A percentile compares a stretch with the other conserved stretches of the same genome.
Evolutionary conservation across 1,284 basidiomycete species (phyloP).

Genomic region (Sanguinoderma infundibulare): DNA sequence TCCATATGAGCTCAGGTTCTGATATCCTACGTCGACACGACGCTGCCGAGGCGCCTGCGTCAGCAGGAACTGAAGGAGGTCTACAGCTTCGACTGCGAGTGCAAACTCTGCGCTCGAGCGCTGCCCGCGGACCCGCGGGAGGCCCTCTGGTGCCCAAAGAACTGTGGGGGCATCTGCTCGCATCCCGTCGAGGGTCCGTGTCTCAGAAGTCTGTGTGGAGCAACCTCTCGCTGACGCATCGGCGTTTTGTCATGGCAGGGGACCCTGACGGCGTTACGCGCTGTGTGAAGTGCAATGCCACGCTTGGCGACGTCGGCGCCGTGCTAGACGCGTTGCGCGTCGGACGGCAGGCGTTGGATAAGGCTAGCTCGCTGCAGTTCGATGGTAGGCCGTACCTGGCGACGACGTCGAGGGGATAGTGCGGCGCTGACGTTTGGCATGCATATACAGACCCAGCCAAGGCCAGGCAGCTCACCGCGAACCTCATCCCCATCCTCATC

Average conservation of each 20-base stretch:
- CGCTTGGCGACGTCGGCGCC: conserved; percentile 52
- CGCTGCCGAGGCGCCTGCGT: conserved; percentile 62
- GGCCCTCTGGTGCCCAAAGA: conserved; percentile 67
- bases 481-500: conserved; percentile 64
- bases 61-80: conserved; percentile 66
- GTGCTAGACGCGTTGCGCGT: conserved; percentile 64
- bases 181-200: conserved; percentile 59
- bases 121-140: conserved; percentile 67
- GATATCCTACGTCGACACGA: conserved; percentile 88
- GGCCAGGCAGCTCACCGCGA: conserved; percentile 63
- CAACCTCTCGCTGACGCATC: conserved; percentile 6
- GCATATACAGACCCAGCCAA: conserved; percentile 55
- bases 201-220: background rate
- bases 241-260: conserved; percentile 39
- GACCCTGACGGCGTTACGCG: conserved; percentile 39
- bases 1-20: conserved; percentile 44
- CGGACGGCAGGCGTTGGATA: conserved; percentile 71
- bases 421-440: background rate
- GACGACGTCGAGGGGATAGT: background rate
- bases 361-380: conserved; percentile 65
- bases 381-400: conserved; percentile 44
- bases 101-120: conserved; percentile 54
- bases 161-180: conserved; percentile 64
- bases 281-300: conserved; percentile 64
- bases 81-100: conserved; percentile 84